Conservation (phyloP, 2,329 filamentous ascomycete species). For the Calonectria pseudoreteaudii region DNA sequence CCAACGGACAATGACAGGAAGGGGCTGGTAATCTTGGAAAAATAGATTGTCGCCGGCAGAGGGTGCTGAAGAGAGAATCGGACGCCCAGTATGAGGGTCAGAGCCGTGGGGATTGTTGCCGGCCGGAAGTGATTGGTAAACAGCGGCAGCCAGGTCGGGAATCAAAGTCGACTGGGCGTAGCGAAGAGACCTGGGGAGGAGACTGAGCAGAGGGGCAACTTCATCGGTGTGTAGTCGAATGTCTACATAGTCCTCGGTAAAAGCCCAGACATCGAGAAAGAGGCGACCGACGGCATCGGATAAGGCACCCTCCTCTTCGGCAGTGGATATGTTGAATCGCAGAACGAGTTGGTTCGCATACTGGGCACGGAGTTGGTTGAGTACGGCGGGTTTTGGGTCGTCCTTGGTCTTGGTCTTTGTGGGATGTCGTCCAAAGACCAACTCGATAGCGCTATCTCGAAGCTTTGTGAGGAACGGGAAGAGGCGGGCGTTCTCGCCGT, state of each 20-base stretch:
- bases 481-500: slow-evolving; percentile 38
- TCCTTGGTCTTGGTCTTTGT: slow-evolving; percentile 49
- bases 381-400: slow-evolving; percentile 36
- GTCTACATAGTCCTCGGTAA: slow-evolving; percentile 84
- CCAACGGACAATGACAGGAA: slow-evolving; percentile 87
- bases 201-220: slow-evolving; percentile 80
- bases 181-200: slow-evolving; percentile 81
- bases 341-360: slow-evolving; percentile 90
- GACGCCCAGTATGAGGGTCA: slow-evolving; percentile 43
- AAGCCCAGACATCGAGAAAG: slow-evolving; percentile 92
- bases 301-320: slow-evolving; percentile 76
- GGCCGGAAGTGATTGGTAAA: slow-evolving; percentile 66
- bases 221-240: slow-evolving; percentile 82
- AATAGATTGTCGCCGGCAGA: slow-evolving; percentile 77
- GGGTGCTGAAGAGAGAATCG: slow-evolving; percentile 46
- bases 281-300: slow-evolving; percentile 79
- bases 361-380: slow-evolving; percentile 52
- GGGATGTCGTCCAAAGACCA: slow-evolving; percentile 61
- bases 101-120: slow-evolving; percentile 28
- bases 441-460: slow-evolving; percentile 61
- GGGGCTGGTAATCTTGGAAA: slow-evolving; percentile 91
- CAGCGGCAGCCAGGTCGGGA: slow-evolving; percentile 80
- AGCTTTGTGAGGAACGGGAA: slow-evolving; percentile 64
- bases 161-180: slow-evolving; percentile 81
- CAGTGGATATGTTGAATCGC: slow-evolving; percentile 82